A percentile compares a stretch with the other conserved stretches of the same genome.
Evolutionary conservation across 208 protist species (phyloP).

Genomic region (Giardia duodenalis): DNA sequence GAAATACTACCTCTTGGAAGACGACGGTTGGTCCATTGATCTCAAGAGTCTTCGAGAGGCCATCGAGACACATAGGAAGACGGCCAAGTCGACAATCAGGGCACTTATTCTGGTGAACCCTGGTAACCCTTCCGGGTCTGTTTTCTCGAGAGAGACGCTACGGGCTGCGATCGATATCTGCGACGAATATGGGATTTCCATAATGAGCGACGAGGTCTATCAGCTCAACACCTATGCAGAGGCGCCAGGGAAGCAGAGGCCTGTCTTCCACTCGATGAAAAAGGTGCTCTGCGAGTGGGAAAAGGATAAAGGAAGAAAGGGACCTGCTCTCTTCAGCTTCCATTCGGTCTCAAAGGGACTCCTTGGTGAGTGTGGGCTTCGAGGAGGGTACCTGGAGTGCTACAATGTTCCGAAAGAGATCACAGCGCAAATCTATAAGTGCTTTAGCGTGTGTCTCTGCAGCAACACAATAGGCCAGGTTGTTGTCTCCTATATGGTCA

Average conservation of each 20-base stretch:
- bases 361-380: slow-evolving; percentile 67
- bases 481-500: slow-evolving; percentile 68
- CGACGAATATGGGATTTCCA: slow-evolving; percentile 56
- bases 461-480: slow-evolving; percentile 61
- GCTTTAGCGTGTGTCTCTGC: slow-evolving; percentile 77
- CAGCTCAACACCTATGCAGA: slow-evolving; percentile 83
- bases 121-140: slow-evolving; percentile 87
- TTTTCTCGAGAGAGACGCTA: slow-evolving; percentile 60
- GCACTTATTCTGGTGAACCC: slow-evolving; percentile 93
- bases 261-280: slow-evolving; percentile 69
- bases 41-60: slow-evolving; percentile 49
- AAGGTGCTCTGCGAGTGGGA: slow-evolving; percentile 53
- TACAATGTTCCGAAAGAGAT: slow-evolving; percentile 50
- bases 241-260: slow-evolving; percentile 32
- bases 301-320: slow-evolving; percentile 35
- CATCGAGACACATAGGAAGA: slow-evolving; percentile 44
- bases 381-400: slow-evolving; percentile 88
- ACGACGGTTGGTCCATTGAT: slow-evolving; percentile 60
- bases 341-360: slow-evolving; percentile 94
- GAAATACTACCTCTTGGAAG: slow-evolving; percentile 77
- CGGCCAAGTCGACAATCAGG: slow-evolving; percentile 53
- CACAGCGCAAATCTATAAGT: slow-evolving; percentile 72
- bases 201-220: slow-evolving; percentile 96
- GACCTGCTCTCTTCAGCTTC: slow-evolving; percentile 74
- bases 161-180: slow-evolving; percentile 61